A percentile compares a stretch with the other conserved stretches of the same genome.
Conservation (phyloP, 306 rosid species). For the Abrus pulchellus region DNA sequence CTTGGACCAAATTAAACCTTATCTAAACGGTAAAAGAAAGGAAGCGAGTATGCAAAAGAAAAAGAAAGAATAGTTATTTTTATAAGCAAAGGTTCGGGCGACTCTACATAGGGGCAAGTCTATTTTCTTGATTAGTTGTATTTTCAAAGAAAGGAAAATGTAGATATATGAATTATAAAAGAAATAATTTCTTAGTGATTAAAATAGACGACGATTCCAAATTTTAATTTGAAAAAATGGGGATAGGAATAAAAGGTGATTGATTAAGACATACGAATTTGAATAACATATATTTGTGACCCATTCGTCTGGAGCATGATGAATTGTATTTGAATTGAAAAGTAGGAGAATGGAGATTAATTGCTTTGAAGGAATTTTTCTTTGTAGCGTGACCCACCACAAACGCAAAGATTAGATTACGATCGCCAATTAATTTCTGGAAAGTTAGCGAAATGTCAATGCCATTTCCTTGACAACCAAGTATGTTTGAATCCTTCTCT, state of each 20-base stretch:
- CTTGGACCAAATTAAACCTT: no score
- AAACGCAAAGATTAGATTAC: neutral
- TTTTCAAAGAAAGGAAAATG: no score
- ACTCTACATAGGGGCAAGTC: no score
- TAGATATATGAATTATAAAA: no score
- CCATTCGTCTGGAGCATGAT: neutral
- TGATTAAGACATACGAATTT: neutral
- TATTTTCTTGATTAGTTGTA: no score
- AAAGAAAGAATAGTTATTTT: no score
- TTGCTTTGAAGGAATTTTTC: constrained; percentile 36
- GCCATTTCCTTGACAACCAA: constrained; percentile 50
- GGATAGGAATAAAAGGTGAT: neutral
- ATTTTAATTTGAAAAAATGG: neutral
- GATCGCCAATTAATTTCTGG: constrained; percentile 19
- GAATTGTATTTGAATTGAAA: constrained; percentile 15
- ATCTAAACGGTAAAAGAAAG: no score
- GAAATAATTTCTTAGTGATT: no score
- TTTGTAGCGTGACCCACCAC: constrained; percentile 40
- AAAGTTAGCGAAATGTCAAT: constrained; percentile 43
- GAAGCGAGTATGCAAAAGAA: no score
- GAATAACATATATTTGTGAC: neutral
- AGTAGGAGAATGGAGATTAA: constrained; percentile 40
- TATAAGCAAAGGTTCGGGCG: no score
- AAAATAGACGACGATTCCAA: no score
- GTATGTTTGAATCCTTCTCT: constrained; percentile 47